phyloP scores from a whole-genome alignment of 169 alveolate genomes.

The Neospora caninum region DNA sequence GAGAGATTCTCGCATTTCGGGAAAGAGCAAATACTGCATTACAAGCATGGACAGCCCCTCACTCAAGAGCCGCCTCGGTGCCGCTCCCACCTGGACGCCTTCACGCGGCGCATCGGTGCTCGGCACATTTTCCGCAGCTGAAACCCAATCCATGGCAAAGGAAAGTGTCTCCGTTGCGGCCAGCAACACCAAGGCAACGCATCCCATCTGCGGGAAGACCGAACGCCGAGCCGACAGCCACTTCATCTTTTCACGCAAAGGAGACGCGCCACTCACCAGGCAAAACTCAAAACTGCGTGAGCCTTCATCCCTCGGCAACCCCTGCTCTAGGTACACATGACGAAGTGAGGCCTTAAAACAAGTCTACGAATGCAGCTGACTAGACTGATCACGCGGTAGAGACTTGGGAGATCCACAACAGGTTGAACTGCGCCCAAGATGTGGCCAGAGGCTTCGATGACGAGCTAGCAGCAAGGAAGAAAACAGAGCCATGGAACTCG shows the following conservation, averaged over 20 bases:
- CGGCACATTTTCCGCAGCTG: no score
- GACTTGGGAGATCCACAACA: no score
- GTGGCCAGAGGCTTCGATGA: no score
- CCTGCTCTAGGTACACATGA: neutral
- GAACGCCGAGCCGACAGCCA: neutral
- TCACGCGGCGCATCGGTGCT: no score
- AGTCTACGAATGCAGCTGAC: no score
- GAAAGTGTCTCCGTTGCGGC: no score
- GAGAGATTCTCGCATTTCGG: constrained; percentile 9
- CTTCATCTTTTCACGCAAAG: neutral
- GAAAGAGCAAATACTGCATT: neutral
- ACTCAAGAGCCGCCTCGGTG: neutral
- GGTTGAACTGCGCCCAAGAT: no score
- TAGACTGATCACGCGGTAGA: no score
- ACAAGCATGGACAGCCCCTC: neutral
- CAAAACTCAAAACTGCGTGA: neutral
- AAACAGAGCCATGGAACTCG: no score
- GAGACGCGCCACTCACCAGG: neutral
- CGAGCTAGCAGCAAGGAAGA: no score
- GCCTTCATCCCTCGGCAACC: no score
- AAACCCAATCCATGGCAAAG: no score
- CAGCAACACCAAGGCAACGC: neutral
- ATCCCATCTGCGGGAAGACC: neutral
- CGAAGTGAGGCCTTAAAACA: neutral
- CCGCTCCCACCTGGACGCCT: neutral